These are phyloP conservation scores for Heteromeles arbutifolia DNA, from an alignment of 306 rosid species.

Conservation along the genomic window DNA sequence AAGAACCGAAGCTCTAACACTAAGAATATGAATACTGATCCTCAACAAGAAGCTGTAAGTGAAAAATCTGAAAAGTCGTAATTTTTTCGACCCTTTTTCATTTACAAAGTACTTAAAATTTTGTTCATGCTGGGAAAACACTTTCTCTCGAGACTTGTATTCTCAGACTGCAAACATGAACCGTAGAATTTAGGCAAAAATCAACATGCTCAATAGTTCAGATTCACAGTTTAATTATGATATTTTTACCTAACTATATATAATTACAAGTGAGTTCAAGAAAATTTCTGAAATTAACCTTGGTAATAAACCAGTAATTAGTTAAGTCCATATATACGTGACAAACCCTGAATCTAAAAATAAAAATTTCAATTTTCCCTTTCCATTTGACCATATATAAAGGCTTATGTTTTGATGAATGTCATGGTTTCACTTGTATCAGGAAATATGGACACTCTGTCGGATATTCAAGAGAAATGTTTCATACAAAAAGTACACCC, in stretches of 20 bases:
- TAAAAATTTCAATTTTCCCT: background rate
- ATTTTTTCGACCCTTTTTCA: background rate
- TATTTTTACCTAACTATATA: background rate
- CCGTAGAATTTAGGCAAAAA: background rate
- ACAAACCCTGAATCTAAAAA: background rate
- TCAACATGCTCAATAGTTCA: background rate
- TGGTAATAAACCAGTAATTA: background rate
- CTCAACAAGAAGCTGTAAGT: slow-evolving; percentile 67
- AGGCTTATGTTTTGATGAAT: background rate
- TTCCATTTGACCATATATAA: background rate
- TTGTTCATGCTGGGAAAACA: background rate
- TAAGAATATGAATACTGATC: slow-evolving; percentile 6
- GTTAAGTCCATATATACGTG: background rate
- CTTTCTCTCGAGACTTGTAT: background rate
- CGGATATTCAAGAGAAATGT: slow-evolving; percentile 67
- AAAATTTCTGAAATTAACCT: background rate
- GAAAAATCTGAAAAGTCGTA: background rate
- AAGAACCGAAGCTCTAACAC: background rate
- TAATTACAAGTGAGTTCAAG: background rate
- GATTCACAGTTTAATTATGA: no score
- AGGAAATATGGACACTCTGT: slow-evolving; percentile 98
- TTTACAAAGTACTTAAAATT: background rate
- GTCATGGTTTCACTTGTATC: slow-evolving; percentile 5
- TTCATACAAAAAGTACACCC: slow-evolving; percentile 40
- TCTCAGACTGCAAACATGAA: background rate